These are phyloP conservation scores for Choanephora cucurbitarum DNA, from an alignment of 371 early-diverging fungal species.

Conservation along the genomic window DNA sequence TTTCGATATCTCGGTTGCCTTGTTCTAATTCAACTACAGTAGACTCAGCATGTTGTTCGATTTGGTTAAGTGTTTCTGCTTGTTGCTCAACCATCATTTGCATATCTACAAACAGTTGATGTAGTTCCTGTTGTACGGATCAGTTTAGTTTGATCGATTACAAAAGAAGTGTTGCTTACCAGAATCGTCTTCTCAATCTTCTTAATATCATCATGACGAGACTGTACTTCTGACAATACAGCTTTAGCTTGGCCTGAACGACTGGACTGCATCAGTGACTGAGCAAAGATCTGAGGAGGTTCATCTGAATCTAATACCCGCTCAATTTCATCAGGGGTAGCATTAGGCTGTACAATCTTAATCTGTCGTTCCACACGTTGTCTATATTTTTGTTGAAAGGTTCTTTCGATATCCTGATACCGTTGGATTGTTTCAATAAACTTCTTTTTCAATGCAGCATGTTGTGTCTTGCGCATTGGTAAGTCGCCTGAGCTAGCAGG, in stretches of 20 bases:
- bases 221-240: conserved; percentile 81
- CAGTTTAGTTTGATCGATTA: background rate
- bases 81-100: conserved; percentile 81
- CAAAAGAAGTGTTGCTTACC: conserved; percentile 35
- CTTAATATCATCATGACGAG: conserved; percentile 83
- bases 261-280: conserved; percentile 52
- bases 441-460: conserved; percentile 62
- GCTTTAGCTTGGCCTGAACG: conserved; percentile 77
- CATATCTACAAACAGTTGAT: conserved; percentile 88
- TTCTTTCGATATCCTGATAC: conserved; percentile 77
- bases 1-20: conserved; percentile 66
- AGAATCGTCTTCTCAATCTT: conserved; percentile 85
- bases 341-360: conserved; percentile 81
- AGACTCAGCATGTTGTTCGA: conserved; percentile 67
- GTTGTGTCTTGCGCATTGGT: conserved; percentile 68
- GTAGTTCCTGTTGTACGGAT: conserved; percentile 64
- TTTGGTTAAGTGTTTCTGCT: conserved; percentile 69
- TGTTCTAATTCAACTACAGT: conserved; percentile 67
- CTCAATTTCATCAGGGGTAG: conserved; percentile 74
- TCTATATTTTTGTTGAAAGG: conserved; percentile 79
- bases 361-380: conserved; percentile 81
- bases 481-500: conserved; percentile 58
- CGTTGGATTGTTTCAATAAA: conserved; percentile 80
- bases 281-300: conserved; percentile 77
- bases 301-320: conserved; percentile 70